These are phyloP conservation scores for Rhizoclosmatium sp. DNA, from an alignment of 192 early-diverging fungal species.

Conservation along the genomic window DNA sequence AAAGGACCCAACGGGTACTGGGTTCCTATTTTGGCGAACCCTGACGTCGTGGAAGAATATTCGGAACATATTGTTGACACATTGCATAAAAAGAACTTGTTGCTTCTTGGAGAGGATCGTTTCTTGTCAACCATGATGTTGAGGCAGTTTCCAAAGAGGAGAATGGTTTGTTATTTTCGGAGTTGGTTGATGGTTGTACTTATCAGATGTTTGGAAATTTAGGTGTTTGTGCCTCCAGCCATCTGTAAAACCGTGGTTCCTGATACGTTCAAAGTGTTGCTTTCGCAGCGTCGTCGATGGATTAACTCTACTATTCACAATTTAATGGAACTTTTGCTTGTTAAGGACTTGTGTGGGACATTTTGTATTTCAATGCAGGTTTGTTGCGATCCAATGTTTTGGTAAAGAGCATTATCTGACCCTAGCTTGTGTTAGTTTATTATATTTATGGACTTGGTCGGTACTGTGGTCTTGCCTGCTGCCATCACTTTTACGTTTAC, in stretches of 20 bases:
- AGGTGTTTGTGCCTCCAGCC: slow-evolving; percentile 83
- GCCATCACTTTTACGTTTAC: slow-evolving; percentile 90
- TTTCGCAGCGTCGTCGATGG: slow-evolving; percentile 93
- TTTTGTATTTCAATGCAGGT: slow-evolving; percentile 97
- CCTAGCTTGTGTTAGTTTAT: slow-evolving; percentile 67
- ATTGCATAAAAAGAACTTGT: slow-evolving; percentile 92
- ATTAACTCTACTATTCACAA: slow-evolving; percentile 98
- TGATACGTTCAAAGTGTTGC: slow-evolving; percentile 81
- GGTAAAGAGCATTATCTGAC: background rate
- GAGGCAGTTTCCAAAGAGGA: slow-evolving; percentile 89
- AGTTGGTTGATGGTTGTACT: slow-evolving; percentile 57
- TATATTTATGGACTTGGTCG: slow-evolving; percentile 93
- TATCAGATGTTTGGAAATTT: background rate
- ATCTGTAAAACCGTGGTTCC: slow-evolving; percentile 94
- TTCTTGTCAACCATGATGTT: slow-evolving; percentile 96
- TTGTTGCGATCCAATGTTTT: slow-evolving; percentile 1
- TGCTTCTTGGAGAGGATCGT: slow-evolving; percentile 94
- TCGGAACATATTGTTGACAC: slow-evolving; percentile 65
- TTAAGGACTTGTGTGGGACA: slow-evolving; percentile 93
- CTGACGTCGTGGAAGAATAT: slow-evolving; percentile 77
- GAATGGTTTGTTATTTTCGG: slow-evolving; percentile 60
- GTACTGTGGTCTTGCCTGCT: slow-evolving; percentile 91
- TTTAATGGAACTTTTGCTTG: slow-evolving; percentile 87
- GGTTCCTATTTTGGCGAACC: slow-evolving; percentile 88
- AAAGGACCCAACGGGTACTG: slow-evolving; percentile 48